Conservation (phyloP, 768 basidiomycete genomes). For the Lepiota venenata region DNA sequence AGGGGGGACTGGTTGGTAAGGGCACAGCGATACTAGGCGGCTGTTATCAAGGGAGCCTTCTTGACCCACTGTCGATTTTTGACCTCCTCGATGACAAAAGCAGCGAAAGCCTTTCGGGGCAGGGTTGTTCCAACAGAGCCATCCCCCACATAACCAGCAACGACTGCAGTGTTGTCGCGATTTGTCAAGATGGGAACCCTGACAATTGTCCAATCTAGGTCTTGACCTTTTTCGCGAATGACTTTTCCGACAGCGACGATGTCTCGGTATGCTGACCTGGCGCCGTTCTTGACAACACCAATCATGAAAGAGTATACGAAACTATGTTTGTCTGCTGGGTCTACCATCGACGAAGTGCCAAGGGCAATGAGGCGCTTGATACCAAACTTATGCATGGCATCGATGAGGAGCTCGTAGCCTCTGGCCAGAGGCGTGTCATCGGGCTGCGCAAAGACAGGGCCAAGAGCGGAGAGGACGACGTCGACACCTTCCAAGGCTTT, state of each 20-base stretch:
- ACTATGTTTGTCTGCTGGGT: conserved; percentile 57
- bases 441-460: conserved; percentile 45
- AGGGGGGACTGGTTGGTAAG: background rate
- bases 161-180: conserved; percentile 37
- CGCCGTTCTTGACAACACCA: conserved; percentile 37
- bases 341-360: conserved; percentile 63
- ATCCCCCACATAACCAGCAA: conserved; percentile 70
- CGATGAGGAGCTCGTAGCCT: conserved; percentile 54
- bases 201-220: conserved; percentile 67
- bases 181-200: conserved; percentile 64
- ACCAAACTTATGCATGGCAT: conserved; percentile 46
- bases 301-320: conserved; percentile 42
- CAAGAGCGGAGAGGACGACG: conserved; percentile 65
- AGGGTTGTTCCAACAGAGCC: conserved; percentile 46
- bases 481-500: conserved; percentile 55
- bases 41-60: conserved; percentile 42
- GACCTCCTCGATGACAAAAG: conserved; percentile 58
- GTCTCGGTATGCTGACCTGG: conserved; percentile 60
- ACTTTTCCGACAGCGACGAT: conserved; percentile 60
- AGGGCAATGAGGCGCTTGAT: conserved; percentile 63
- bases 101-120: conserved; percentile 55
- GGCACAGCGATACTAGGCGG: conserved; percentile 7
- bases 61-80: conserved; percentile 57
- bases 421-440: conserved; percentile 57
- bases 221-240: conserved; percentile 43